Conservation (phyloP, 1,284 basidiomycete genomes). For the Bondarzewia mesenterica region DNA sequence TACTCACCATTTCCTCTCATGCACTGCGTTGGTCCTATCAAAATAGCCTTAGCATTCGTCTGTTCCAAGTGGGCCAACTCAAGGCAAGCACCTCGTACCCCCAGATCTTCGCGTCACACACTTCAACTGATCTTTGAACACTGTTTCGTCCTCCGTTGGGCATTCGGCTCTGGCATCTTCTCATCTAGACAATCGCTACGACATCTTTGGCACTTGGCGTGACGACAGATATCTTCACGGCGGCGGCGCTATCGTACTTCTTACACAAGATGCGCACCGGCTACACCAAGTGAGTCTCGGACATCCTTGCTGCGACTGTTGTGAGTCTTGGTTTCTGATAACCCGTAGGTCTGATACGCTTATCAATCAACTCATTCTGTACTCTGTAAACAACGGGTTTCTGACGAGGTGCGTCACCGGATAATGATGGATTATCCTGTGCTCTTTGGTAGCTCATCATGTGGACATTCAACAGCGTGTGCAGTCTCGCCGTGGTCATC, state of each 20-base stretch:
- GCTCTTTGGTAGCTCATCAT: too few species aligned
- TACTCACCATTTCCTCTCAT: too few species aligned
- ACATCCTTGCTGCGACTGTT: background rate
- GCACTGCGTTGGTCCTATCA: too few species aligned
- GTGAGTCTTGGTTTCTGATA: background rate
- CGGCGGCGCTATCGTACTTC: slow-evolving; percentile 42
- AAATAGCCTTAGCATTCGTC: slow-evolving; percentile 8
- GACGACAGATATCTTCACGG: slow-evolving; percentile 38
- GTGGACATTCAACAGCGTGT: slow-evolving; percentile 32
- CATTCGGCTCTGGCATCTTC: background rate
- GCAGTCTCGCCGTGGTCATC: slow-evolving; percentile 49
- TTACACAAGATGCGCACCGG: slow-evolving; percentile 42
- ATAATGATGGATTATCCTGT: slow-evolving; percentile 1
- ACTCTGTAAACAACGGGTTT: slow-evolving; percentile 54
- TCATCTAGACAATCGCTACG: slow-evolving; percentile 31
- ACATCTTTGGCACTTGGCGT: slow-evolving; percentile 36
- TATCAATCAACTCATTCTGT: slow-evolving; percentile 44
- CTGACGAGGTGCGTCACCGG: slow-evolving; percentile 42
- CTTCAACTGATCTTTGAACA: background rate
- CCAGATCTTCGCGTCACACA: background rate
- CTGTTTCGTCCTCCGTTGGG: too few species aligned
- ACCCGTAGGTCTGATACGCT: slow-evolving; percentile 45
- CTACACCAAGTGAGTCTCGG: slow-evolving; percentile 24
- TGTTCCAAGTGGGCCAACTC: slow-evolving; percentile 16
- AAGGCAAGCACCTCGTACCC: slow-evolving; percentile 5